Conservation (phyloP, 1,139 yeast species). For the Blastobotrys proliferans region DNA sequence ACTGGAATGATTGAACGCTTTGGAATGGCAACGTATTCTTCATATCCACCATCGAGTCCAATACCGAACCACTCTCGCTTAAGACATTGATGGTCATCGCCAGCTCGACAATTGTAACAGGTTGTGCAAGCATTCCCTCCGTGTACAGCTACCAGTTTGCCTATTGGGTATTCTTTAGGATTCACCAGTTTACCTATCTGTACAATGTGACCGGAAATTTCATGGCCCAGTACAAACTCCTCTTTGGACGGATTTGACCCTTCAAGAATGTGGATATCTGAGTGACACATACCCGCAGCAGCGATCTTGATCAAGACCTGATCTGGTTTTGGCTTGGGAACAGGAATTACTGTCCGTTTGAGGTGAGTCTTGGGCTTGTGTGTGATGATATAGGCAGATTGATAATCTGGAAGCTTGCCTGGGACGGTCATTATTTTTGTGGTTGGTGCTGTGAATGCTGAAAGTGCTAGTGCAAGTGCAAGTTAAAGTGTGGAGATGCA, state of each 20-base stretch:
- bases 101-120: constrained; percentile 42
- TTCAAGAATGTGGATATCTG: constrained; percentile 45
- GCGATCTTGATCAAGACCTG: constrained; percentile 46
- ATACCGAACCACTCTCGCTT: constrained; percentile 34
- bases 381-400: neutral
- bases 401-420: constrained; percentile 4
- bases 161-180: constrained; percentile 32
- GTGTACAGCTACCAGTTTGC: constrained; percentile 40
- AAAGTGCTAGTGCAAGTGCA: no score
- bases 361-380: constrained; percentile 2
- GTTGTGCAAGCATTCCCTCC: constrained; percentile 44
- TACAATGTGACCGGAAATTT: constrained; percentile 47
- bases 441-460: no score
- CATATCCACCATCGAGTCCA: constrained; percentile 48
- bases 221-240: constrained; percentile 52
- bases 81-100: constrained; percentile 41
- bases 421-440: no score
- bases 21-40: constrained; percentile 39
- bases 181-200: constrained; percentile 37
- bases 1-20: constrained; percentile 30
- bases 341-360: constrained; percentile 30
- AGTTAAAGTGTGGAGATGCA: no score
- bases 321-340: constrained; percentile 37
- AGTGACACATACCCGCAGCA: constrained; percentile 51
- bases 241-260: neutral